Evolutionary conservation across 2,329 filamentous ascomycete genomes (phyloP), one percentile per base, ranked within the genome.

Genomic region (Huntiella abstrusa): DNA sequence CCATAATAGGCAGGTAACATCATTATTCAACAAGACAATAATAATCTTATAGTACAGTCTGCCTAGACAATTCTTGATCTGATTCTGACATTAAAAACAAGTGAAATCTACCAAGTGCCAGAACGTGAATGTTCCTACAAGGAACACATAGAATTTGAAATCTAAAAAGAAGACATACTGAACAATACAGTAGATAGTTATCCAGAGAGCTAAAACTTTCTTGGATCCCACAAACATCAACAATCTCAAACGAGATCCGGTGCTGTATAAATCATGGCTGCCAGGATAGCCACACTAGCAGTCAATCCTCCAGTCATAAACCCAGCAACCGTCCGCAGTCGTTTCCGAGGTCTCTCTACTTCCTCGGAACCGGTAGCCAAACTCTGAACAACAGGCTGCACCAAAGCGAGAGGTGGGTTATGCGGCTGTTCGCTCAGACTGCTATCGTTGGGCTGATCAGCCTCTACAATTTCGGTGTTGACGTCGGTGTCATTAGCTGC

Each of bases 251-350:
- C 22, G 22, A 63, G 58, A 3, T 56, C 55, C 0, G 62, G 62
- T 1, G 62, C 62, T 6, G 61, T 63, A 50, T 60, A 62, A 37
- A 64, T 59, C 10, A 64, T 53, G 1, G 60, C 59, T 1, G 58
- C 57, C 8, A 64, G 50, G 2, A 64, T 55, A 44, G 60, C 58
- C 1, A 59, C 56, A 6, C 60, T 59, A 8, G 57, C 56, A 5
- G 58, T 56, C 16, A 57, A 55, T 13, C 59, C 59, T 7, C 62
- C 62, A 12, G 36, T 52, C 17, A 43, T 15, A 4, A 16, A 16
- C 6, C 13, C 28, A 11, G 41, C 32, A 12, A 43, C 17, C 42
- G 52, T 53, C 33, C 56, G 54, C 6, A 54, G 48, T 37, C 54
- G 53, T 55, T 61, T 62, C 2, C 53, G 44, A n/a, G 58, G 47